Percentiles rank a stretch among this genome's conserved stretches.
These are phyloP conservation scores for Serendipita sp. DNA, from an alignment of 768 basidiomycete genomes.

Conservation along the genomic window DNA sequence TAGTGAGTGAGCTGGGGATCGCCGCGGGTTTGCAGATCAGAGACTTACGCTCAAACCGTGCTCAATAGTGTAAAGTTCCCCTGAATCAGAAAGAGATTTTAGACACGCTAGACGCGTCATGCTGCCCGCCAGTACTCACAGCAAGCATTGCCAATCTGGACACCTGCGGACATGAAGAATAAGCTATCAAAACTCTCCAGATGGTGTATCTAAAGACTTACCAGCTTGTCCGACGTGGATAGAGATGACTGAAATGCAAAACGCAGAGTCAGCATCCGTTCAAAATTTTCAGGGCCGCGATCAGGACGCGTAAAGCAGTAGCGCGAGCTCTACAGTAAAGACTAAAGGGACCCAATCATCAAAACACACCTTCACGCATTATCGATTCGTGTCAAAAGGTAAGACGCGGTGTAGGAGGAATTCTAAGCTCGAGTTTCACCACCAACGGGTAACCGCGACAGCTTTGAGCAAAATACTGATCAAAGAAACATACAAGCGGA, in stretches of 20 bases:
- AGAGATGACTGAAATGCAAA: constrained; percentile 55
- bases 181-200: constrained; percentile 10
- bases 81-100: constrained; percentile 27
- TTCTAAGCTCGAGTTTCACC: background rate
- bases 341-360: constrained; percentile 6
- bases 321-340: background rate
- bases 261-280: background rate
- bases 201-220: constrained; percentile 18
- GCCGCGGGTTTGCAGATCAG: constrained; percentile 11
- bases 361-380: background rate
- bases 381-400: background rate
- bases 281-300: background rate
- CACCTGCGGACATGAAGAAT: constrained; percentile 5
- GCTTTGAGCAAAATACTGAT: background rate
- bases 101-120: constrained; percentile 21
- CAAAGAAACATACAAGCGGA: background rate
- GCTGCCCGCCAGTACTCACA: constrained; percentile 42
- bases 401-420: background rate
- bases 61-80: constrained; percentile 98
- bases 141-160: constrained; percentile 78
- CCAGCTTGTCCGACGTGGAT: constrained; percentile 98
- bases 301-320: background rate
- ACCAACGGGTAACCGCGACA: background rate
- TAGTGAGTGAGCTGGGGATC: constrained; percentile 11
- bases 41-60: constrained; percentile 84